A percentile compares a stretch with the other conserved stretches of the same genome.
Conservation (phyloP, 768 basidiomycete genomes). For the Hypsizygus marmoreus region DNA sequence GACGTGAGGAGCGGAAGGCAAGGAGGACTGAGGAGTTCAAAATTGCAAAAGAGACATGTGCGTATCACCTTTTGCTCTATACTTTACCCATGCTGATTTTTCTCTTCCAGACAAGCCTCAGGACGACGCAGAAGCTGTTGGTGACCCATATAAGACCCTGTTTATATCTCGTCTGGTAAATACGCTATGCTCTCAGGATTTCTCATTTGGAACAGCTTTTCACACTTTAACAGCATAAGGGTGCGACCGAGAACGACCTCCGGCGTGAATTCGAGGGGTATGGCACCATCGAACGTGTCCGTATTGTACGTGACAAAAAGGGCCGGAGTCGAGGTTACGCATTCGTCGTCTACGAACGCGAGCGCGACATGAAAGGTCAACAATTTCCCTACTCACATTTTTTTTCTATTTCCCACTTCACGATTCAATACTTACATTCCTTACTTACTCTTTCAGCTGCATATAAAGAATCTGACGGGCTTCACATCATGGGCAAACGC, state of each 20-base stretch:
- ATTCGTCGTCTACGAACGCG: conserved; percentile 96
- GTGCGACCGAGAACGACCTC: conserved; percentile 87
- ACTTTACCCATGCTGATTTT: conserved; percentile 8
- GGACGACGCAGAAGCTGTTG: conserved; percentile 87
- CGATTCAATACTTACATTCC: conserved; percentile 13
- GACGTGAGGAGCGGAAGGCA: conserved; percentile 78
- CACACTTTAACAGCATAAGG: conserved; percentile 69
- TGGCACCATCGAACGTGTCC: conserved; percentile 91
- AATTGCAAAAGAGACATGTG: conserved; percentile 83
- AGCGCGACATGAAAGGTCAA: conserved; percentile 98
- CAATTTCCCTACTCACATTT: conserved; percentile 13
- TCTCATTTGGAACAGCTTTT: conserved; percentile 10
- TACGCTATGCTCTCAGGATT: conserved; percentile 18
- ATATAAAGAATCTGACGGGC: conserved; percentile 97
- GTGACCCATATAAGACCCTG: conserved; percentile 97
- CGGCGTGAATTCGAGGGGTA: conserved; percentile 95
- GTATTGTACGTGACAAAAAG: conserved; percentile 91
- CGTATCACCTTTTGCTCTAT: conserved; percentile 29
- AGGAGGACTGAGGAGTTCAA: conserved; percentile 76
- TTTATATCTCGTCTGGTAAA: conserved; percentile 90
- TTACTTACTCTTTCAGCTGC: conserved; percentile 55
- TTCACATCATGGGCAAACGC: conserved; percentile 94
- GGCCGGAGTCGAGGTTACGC: conserved; percentile 89
- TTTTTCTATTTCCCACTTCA: background rate
- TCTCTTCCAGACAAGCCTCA: conserved; percentile 78